Conservation (phyloP, 306 rosid species). For the Trifolium repens region DNA sequence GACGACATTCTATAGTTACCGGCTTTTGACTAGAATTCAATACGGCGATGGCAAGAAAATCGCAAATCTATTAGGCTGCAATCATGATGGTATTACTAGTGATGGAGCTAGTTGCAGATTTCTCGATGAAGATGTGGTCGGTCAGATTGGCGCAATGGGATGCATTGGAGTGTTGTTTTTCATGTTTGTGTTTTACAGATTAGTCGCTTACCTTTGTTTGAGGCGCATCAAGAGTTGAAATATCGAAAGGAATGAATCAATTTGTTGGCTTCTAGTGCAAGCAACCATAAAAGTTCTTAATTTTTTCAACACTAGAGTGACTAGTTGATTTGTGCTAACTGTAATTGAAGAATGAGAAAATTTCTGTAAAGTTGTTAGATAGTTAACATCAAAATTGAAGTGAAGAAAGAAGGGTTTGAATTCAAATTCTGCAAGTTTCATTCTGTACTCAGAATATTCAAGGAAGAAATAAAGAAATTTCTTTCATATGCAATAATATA, state of each 20-base stretch:
- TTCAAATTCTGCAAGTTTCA: conserved; percentile 42
- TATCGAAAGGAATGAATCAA: conserved; percentile 39
- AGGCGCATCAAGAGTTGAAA: conserved; percentile 65
- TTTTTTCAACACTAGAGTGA: conserved; percentile 41
- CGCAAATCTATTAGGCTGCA: conserved; percentile 64
- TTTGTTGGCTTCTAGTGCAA: conserved; percentile 38
- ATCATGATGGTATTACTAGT: conserved; percentile 25
- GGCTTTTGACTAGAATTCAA: conserved; percentile 69
- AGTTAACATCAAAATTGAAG: conserved; percentile 27
- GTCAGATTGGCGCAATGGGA: conserved; percentile 64
- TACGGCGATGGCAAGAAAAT: conserved; percentile 72
- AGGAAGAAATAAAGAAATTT: conserved; percentile 45
- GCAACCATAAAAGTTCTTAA: conserved; percentile 19
- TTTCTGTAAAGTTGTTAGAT: conserved; percentile 49
- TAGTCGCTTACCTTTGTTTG: conserved; percentile 80
- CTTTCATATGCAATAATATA: conserved; percentile 22
- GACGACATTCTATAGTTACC: conserved; percentile 71
- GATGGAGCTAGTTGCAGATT: conserved; percentile 59
- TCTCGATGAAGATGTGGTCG: conserved; percentile 78
- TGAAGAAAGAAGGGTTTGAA: conserved; percentile 38
- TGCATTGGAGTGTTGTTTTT: conserved; percentile 63
- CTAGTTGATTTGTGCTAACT: conserved; percentile 43
- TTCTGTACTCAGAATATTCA: conserved; percentile 36
- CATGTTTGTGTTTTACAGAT: conserved; percentile 84
- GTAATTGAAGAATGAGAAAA: conserved; percentile 42